A percentile compares a stretch with the other conserved stretches of the same genome.
phyloP scores from a whole-genome alignment of 2,329 filamentous ascomycete genomes.

The Aureobasidium uvarum region DNA sequence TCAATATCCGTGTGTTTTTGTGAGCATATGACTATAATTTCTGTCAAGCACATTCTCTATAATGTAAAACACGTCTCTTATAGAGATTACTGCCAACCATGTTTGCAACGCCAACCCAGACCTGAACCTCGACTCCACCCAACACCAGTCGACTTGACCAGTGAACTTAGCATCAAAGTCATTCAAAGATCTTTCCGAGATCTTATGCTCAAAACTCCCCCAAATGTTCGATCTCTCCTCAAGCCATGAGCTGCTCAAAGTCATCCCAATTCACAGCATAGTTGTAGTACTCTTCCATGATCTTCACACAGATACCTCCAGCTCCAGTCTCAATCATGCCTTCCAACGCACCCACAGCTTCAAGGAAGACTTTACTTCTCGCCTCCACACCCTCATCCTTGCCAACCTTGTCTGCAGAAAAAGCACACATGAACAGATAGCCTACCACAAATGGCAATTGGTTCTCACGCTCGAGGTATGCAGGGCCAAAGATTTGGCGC shows the following conservation, averaged over 20 bases:
- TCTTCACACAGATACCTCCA: background rate
- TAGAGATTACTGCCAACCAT: too few relatives aligned
- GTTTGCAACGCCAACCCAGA: too few relatives aligned
- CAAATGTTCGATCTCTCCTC: too few relatives aligned
- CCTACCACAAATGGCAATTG: background rate
- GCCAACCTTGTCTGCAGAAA: background rate
- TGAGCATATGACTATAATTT: too few relatives aligned
- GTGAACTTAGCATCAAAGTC: too few relatives aligned
- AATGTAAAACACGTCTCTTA: too few relatives aligned
- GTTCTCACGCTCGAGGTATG: background rate
- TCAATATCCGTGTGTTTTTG: too few relatives aligned
- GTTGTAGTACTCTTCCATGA: background rate
- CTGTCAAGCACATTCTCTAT: too few relatives aligned
- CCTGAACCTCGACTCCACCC: too few relatives aligned
- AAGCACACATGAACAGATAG: background rate
- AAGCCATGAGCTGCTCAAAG: background rate
- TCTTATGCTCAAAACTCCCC: too few relatives aligned
- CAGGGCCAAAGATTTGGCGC: background rate
- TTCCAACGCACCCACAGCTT: background rate
- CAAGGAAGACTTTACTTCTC: background rate
- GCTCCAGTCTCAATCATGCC: background rate
- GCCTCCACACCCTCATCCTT: background rate
- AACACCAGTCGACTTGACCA: too few relatives aligned
- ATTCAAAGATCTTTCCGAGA: too few relatives aligned
- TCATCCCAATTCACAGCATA: background rate